These are phyloP conservation scores for Auricularia sp. DNA, from an alignment of 768 basidiomycete genomes.

Conservation along the genomic window DNA sequence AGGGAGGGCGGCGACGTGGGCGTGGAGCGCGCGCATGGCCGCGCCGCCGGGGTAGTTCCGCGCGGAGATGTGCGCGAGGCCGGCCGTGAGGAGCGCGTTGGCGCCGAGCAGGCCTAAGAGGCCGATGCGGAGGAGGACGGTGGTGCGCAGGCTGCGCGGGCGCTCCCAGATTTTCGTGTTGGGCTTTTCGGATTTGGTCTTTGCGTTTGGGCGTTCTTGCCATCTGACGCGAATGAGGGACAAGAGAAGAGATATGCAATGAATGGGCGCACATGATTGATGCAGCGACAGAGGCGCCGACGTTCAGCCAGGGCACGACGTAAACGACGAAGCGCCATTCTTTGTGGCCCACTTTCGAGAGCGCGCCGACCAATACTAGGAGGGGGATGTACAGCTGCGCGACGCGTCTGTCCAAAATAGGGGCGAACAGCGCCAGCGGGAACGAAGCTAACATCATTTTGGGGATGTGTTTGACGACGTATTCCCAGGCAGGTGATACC, in stretches of 20 bases:
- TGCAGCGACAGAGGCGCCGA: conserved; percentile 62
- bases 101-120: conserved; percentile 37
- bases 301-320: conserved; percentile 68
- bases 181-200: conserved; percentile 7
- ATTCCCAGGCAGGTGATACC: conserved; percentile 62
- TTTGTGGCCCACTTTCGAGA: conserved; percentile 82
- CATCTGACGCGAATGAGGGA: conserved; percentile 2
- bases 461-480: conserved; percentile 60
- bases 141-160: conserved; percentile 24
- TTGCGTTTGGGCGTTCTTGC: conserved; percentile 34
- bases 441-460: conserved; percentile 61
- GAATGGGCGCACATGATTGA: conserved; percentile 45
- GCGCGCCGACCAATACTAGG: conserved; percentile 41
- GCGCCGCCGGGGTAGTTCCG: conserved; percentile 85
- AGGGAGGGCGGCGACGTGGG: background rate
- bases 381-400: conserved; percentile 43
- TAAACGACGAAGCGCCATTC: conserved; percentile 98
- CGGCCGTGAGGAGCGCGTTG: conserved; percentile 43
- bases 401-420: conserved; percentile 36
- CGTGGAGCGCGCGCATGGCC: conserved; percentile 33
- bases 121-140: conserved; percentile 34
- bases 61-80: conserved; percentile 49
- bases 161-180: no score
- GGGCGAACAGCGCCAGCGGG: conserved; percentile 51
- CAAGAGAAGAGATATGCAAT: background rate